A percentile compares a stretch with the other conserved stretches of the same genome.
Evolutionary conservation across 2,329 filamentous ascomycete genomes (phyloP).

Genomic region (Penicillium frequentans): DNA sequence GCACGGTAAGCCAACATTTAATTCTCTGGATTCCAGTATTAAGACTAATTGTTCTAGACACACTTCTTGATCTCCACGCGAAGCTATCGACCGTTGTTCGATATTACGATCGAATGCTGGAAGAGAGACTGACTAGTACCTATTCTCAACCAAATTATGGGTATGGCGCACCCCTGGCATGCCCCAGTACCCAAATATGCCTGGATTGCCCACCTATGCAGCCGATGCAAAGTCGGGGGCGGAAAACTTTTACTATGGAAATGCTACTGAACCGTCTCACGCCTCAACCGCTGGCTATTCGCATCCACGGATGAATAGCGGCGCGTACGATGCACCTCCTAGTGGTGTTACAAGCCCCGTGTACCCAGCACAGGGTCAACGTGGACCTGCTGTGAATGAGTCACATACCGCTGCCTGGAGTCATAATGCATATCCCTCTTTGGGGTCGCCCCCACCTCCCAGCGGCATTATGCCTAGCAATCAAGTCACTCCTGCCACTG

Average conservation of each 20-base stretch:
- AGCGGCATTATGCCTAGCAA: conserved; percentile 4
- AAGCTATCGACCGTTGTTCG: conserved; percentile 95
- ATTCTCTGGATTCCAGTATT: too few species aligned
- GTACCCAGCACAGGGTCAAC: conserved; percentile 15
- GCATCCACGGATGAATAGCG: conserved; percentile 7
- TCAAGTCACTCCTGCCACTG: not conserved
- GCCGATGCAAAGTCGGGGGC: conserved; percentile 16
- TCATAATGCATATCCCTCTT: conserved; percentile 18
- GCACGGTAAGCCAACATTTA: conserved; percentile 64
- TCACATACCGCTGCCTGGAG: conserved; percentile 14
- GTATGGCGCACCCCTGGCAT: conserved; percentile 46
- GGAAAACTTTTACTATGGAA: conserved; percentile 26
- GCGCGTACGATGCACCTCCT: conserved; percentile 12
- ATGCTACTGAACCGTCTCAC: conserved; percentile 11
- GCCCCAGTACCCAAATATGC: conserved; percentile 21
- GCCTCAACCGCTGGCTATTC: conserved; percentile 13
- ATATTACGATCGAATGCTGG: conserved; percentile 97
- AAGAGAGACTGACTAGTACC: conserved; percentile 88
- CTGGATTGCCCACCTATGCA: conserved; percentile 10
- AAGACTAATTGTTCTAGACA: conserved; percentile 59
- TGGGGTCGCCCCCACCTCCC: conserved; percentile 19
- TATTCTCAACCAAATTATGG: conserved; percentile 78
- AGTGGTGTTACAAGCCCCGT: conserved; percentile 7
- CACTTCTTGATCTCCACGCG: conserved; percentile 86
- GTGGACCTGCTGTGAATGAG: conserved; percentile 9